These are phyloP conservation scores for Xylariales sp. DNA, from an alignment of 2,329 filamentous ascomycete species.

Conservation along the genomic window DNA sequence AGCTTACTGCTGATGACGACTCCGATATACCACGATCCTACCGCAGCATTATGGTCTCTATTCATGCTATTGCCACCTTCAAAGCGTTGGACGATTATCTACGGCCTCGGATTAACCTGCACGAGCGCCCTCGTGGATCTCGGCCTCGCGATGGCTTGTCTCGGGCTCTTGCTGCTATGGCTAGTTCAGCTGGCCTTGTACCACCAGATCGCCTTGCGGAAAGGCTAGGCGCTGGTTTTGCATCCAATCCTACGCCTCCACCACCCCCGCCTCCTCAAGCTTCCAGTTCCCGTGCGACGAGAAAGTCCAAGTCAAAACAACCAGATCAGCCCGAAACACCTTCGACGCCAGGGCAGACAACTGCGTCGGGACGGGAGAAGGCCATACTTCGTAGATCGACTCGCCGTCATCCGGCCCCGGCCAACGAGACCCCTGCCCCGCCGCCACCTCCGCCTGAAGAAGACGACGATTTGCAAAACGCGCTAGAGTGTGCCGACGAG, in stretches of 20 bases:
- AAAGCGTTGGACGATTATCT: slow-evolving; percentile 97
- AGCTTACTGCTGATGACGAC: slow-evolving; percentile 87
- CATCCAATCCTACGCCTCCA: slow-evolving; percentile 53
- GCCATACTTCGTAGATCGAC: slow-evolving; percentile 69
- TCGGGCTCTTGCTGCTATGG: slow-evolving; percentile 79
- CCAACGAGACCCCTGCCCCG: slow-evolving; percentile 61
- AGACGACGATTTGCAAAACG: slow-evolving; percentile 72
- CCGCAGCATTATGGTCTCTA: slow-evolving; percentile 96
- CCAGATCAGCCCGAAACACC: slow-evolving; percentile 55
- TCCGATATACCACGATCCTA: slow-evolving; percentile 90
- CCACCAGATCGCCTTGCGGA: slow-evolving; percentile 62
- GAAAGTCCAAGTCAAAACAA: slow-evolving; percentile 62
- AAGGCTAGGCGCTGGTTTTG: slow-evolving; percentile 53
- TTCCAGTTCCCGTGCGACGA: slow-evolving; percentile 58
- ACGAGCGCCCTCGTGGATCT: slow-evolving; percentile 75
- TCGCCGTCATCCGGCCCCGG: slow-evolving; percentile 66
- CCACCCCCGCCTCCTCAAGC: slow-evolving; percentile 55
- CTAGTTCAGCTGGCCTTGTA: slow-evolving; percentile 75
- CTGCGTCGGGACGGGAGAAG: slow-evolving; percentile 68
- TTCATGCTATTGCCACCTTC: slow-evolving; percentile 98
- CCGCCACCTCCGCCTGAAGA: slow-evolving; percentile 66
- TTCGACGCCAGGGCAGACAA: slow-evolving; percentile 58
- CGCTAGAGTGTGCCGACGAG: slow-evolving; percentile 93
- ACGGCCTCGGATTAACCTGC: slow-evolving; percentile 84
- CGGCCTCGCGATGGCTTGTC: slow-evolving; percentile 73